phyloP scores from a whole-genome alignment of 129 eudicot genomes.

The Lactuca sativa region DNA sequence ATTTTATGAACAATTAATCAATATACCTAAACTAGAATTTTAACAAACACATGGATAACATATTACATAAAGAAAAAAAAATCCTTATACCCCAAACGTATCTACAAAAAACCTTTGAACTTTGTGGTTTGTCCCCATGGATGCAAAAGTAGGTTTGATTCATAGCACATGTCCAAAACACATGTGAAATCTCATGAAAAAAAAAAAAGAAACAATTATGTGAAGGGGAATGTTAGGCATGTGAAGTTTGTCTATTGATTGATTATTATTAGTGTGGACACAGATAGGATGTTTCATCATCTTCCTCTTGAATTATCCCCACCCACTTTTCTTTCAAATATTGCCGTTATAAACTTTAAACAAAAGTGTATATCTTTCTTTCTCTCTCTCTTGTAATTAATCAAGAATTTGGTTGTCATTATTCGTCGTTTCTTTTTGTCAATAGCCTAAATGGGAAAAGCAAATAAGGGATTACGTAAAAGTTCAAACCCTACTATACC shows the following conservation, averaged over 20 bases:
- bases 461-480: constrained; percentile 10
- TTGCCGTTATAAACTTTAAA: constrained; percentile 23
- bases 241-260: constrained; percentile 31
- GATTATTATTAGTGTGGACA: constrained; percentile 35
- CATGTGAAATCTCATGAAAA: constrained; percentile 17
- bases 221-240: constrained; percentile 32
- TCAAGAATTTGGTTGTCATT: constrained; percentile 22
- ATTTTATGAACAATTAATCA: not conserved
- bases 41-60: not conserved
- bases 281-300: constrained; percentile 35
- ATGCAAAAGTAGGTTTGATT: constrained; percentile 6
- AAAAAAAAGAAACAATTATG: not conserved
- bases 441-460: constrained; percentile 12
- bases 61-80: too few species aligned
- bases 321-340: constrained; percentile 21
- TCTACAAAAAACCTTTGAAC: not conserved
- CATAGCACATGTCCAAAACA: constrained; percentile 24
- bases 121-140: not conserved
- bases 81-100: not conserved
- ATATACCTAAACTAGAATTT: not conserved
- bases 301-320: constrained; percentile 30
- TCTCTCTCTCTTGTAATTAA: not conserved
- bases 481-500: constrained; percentile 14
- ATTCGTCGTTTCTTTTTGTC: constrained; percentile 18
- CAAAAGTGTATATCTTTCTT: constrained; percentile 19